Evolutionary conservation across 2,329 filamentous ascomycete genomes (phyloP).

Genomic region (Phialophora verrucosa): DNA sequence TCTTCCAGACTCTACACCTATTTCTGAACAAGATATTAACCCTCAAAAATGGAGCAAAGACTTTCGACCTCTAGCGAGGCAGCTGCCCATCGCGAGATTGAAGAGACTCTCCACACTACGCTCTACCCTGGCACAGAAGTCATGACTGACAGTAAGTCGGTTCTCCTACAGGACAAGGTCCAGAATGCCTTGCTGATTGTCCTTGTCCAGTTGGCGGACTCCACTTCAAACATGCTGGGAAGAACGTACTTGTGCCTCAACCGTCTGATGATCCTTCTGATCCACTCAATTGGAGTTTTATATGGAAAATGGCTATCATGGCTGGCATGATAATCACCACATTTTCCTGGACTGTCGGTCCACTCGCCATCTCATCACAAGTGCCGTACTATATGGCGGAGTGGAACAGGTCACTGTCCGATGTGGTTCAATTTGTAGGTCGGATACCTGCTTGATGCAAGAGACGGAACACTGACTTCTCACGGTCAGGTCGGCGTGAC

Average conservation of each 20-base stretch:
- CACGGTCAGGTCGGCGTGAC: conserved; percentile 44
- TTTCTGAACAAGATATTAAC: too few relatives aligned
- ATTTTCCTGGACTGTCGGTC: conserved; percentile 22
- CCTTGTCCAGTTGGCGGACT: conserved; percentile 18
- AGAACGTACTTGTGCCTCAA: conserved; percentile 50
- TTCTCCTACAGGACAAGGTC: neutral
- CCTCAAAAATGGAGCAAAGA: too few relatives aligned
- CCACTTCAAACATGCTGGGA: conserved; percentile 44
- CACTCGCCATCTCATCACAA: conserved; percentile 22
- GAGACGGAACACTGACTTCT: neutral
- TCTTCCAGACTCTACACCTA: too few relatives aligned
- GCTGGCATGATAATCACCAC: conserved; percentile 19
- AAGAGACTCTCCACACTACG: conserved; percentile 16
- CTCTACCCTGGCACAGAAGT: conserved; percentile 24
- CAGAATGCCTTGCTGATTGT: conserved; percentile 3
- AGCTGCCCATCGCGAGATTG: conserved; percentile 19
- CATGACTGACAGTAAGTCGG: conserved; percentile 17
- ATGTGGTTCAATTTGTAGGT: conserved; percentile 21
- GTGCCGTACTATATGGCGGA: conserved; percentile 27
- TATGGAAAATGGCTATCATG: conserved; percentile 46
- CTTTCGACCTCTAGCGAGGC: neutral
- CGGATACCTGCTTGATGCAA: too few relatives aligned
- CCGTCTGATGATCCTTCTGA: conserved; percentile 48
- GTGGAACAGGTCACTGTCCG: conserved; percentile 23
- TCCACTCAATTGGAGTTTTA: conserved; percentile 47